Percentiles rank a stretch among this genome's conserved stretches.
Evolutionary conservation across 2,329 filamentous ascomycete genomes (phyloP).

Genomic region (Pyrenochaeta sp.): DNA sequence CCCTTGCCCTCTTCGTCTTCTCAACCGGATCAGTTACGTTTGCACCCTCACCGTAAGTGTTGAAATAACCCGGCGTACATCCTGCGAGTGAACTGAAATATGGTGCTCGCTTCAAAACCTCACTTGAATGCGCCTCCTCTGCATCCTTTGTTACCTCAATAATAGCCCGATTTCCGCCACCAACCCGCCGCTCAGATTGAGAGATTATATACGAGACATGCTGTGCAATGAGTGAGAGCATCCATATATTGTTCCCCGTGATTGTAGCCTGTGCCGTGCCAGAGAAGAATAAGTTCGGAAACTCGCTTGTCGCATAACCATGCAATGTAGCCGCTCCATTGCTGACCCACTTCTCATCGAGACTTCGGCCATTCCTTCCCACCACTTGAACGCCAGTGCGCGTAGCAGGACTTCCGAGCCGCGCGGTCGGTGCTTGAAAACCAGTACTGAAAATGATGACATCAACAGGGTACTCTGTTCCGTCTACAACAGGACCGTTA

Average conservation of each 20-base stretch:
- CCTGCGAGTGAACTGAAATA: slow-evolving; percentile 12
- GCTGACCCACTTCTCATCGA: slow-evolving; percentile 56
- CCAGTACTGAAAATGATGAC: slow-evolving; percentile 57
- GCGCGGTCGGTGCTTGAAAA: slow-evolving; percentile 35
- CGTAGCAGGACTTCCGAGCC: slow-evolving; percentile 28
- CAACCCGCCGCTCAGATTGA: background rate
- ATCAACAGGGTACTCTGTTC: slow-evolving; percentile 58
- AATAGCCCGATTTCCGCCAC: slow-evolving; percentile 1
- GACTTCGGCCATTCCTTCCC: slow-evolving; percentile 54
- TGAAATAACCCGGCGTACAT: slow-evolving; percentile 24
- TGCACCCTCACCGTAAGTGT: background rate
- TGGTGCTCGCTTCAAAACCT: slow-evolving; percentile 9
- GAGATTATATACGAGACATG: slow-evolving; percentile 8
- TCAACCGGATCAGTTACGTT: background rate
- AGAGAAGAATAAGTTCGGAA: slow-evolving; percentile 28
- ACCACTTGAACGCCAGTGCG: slow-evolving; percentile 42
- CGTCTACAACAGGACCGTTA: slow-evolving; percentile 56
- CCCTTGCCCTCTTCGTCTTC: background rate
- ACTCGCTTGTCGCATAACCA: slow-evolving; percentile 20
- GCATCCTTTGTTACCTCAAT: slow-evolving; percentile 12
- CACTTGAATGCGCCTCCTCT: slow-evolving; percentile 14
- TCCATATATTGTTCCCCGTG: background rate
- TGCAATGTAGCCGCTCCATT: slow-evolving; percentile 57
- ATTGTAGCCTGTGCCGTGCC: background rate
- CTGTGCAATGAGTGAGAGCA: slow-evolving; percentile 3